These are phyloP conservation scores for Diatrype stigma DNA, from an alignment of 2,329 filamentous ascomycete species.

Conservation along the genomic window DNA sequence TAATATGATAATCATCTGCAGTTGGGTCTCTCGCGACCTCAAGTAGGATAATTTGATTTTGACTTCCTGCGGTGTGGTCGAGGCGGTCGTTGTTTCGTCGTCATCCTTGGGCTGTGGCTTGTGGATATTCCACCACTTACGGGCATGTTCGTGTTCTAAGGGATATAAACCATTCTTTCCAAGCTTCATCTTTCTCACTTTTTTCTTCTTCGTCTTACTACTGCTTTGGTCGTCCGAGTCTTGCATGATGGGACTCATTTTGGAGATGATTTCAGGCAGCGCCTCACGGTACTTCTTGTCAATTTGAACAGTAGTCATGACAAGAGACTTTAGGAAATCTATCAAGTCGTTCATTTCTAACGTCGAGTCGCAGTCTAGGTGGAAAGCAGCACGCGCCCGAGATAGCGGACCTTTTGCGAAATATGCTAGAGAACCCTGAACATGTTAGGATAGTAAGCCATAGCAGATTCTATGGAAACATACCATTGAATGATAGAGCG, in stretches of 20 bases:
- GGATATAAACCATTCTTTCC: conserved; percentile 67
- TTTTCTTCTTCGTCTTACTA: conserved; percentile 43
- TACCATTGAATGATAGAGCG: conserved; percentile 61
- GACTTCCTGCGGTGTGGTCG: conserved; percentile 45
- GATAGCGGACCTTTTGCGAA: conserved; percentile 80
- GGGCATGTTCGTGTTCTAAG: conserved; percentile 59
- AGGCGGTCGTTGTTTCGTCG: conserved; percentile 38
- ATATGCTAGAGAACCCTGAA: conserved; percentile 69
- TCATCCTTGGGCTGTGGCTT: conserved; percentile 46
- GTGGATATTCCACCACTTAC: conserved; percentile 65
- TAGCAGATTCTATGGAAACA: conserved; percentile 20
- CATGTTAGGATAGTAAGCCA: conserved; percentile 31
- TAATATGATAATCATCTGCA: conserved; percentile 75
- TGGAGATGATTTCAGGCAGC: conserved; percentile 56
- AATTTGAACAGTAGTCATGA: conserved; percentile 63
- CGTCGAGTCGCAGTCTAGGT: conserved; percentile 56
- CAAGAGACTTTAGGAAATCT: conserved; percentile 62
- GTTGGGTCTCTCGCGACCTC: conserved; percentile 70
- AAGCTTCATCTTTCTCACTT: conserved; percentile 60
- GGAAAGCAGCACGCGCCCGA: conserved; percentile 67
- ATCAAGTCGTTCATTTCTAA: conserved; percentile 61
- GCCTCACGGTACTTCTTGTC: conserved; percentile 79
- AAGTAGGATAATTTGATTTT: conserved; percentile 62
- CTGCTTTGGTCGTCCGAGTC: conserved; percentile 51
- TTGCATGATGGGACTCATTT: conserved; percentile 53